These are phyloP conservation scores for Cutaneotrichosporon sp. DNA, from an alignment of 1,284 basidiomycete genomes.

Conservation along the genomic window DNA sequence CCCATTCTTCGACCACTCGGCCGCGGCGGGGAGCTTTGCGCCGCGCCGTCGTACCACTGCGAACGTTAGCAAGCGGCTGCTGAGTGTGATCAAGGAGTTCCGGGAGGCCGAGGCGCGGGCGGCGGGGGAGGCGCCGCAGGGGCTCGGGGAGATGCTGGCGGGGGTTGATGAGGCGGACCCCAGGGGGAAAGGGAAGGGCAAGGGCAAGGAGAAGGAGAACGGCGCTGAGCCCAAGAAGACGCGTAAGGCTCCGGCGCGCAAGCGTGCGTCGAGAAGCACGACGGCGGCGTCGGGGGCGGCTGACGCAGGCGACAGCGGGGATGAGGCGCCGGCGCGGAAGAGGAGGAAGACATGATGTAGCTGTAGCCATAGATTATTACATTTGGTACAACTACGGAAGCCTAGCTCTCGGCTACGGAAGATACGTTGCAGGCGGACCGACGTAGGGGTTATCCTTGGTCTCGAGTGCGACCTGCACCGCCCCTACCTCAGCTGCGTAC, in stretches of 20 bases:
- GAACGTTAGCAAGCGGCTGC: conserved; percentile 78
- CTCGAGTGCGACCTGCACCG: too few relatives aligned
- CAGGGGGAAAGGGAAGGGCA: background rate
- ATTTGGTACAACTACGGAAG: too few relatives aligned
- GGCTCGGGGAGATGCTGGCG: conserved; percentile 49
- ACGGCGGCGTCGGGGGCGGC: background rate
- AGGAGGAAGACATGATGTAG: background rate
- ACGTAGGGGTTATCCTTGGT: too few relatives aligned
- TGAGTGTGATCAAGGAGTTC: conserved; percentile 84
- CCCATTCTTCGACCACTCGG: conserved; percentile 59
- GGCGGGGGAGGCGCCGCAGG: conserved; percentile 31
- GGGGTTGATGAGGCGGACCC: conserved; percentile 34
- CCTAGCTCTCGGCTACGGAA: too few relatives aligned
- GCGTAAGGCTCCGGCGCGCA: background rate
- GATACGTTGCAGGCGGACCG: too few relatives aligned
- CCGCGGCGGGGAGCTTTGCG: conserved; percentile 62
- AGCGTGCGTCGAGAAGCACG: background rate
- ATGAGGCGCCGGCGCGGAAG: background rate
- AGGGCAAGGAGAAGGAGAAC: background rate
- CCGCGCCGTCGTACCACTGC: conserved; percentile 75
- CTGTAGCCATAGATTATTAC: background rate
- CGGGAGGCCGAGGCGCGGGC: conserved; percentile 58
- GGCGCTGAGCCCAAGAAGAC: background rate
- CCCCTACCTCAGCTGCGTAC: too few relatives aligned
- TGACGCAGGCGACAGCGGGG: too few relatives aligned